Evolutionary conservation across 1,284 basidiomycete species (phyloP), one percentile per base, ranked within the genome.

Genomic region (Ustilago cynodontis): DNA sequence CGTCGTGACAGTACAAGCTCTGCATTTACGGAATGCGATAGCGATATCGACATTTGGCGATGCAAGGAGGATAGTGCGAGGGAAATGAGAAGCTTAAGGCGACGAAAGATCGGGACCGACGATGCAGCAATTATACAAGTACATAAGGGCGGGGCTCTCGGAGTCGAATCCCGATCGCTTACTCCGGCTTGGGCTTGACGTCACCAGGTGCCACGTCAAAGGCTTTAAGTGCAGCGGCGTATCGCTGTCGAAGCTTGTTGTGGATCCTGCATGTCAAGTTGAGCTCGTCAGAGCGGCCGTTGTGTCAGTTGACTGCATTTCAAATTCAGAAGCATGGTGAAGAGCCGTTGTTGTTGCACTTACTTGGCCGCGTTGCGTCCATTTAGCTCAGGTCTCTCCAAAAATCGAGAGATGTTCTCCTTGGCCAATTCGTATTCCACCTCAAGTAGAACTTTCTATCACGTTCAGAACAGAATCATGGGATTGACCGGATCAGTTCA

Each of bases 21-120:
- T 31, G 43, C 20, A 20, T 28, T 52, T 3, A 29, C 11, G 7
- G 41, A 43, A 8, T 20, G 29, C 35, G 7, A 13, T 24, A 24
- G 13, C 10, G 18, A n/a, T 18, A 52, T 63, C 45, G 61, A 63
- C 53, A 63, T 29, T 16, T 61, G 59, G 45, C 52, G 41, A 61
- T 47, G 49, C 41, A 35, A 20, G 14, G n/a, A 26, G 7, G 14
- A 26, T 33, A 5, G 26, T 43, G 37, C 37, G 14, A 10, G 35
- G 1, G 20, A 39, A 20, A 18, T 22, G 1, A 22, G 20, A 16
- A 26, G 20, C 13, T 11, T 4, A 6, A 3, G 14, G 8, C 35
- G 35, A 10, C 14, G 7, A 16, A 37, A 11, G 11, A 10, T 9
- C 35, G 14, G 7, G 14, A 10, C 14, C 35, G 35, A 14, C 8